A percentile compares a stretch with the other conserved stretches of the same genome.
These are phyloP conservation scores for Sclerotinia borealis DNA, from an alignment of 2,329 filamentous ascomycete genomes.

Conservation along the genomic window DNA sequence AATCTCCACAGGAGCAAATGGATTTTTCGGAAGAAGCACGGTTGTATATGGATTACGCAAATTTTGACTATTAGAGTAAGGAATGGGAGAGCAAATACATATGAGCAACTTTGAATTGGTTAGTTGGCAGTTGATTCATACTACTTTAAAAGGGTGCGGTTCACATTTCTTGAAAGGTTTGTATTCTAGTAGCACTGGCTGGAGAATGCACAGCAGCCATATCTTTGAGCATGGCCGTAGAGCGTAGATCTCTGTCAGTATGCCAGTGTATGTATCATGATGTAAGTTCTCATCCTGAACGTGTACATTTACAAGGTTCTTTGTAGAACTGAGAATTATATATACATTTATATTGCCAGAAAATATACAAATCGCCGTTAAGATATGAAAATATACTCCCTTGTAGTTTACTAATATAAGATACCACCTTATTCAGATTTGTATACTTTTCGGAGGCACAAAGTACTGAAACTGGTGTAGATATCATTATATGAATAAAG, in stretches of 20 bases:
- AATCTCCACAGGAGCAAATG: conserved; percentile 6
- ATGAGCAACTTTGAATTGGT: not conserved
- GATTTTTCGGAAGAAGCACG: conserved; percentile 8
- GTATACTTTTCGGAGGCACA: too few species aligned
- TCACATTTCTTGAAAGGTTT: not conserved
- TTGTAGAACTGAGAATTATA: too few species aligned
- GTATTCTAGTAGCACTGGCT: not conserved
- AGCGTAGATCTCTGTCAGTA: not conserved
- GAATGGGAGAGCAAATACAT: not conserved
- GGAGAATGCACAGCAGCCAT: too few species aligned
- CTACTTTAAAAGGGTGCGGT: too few species aligned
- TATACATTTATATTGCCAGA: too few species aligned
- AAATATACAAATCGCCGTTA: too few species aligned
- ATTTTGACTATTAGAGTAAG: conserved; percentile 3
- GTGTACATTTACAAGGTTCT: not conserved
- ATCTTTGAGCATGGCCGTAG: not conserved
- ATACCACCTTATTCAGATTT: too few species aligned
- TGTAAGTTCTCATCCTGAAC: not conserved
- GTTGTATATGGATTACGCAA: conserved; percentile 9
- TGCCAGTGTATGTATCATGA: not conserved
- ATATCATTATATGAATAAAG: too few species aligned
- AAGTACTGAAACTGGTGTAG: too few species aligned
- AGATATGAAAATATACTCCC: too few species aligned
- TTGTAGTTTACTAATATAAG: too few species aligned
- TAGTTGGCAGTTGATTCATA: too few species aligned